Evolutionary conservation across 2,329 filamentous ascomycete genomes (phyloP), one percentile per base, ranked within the genome.

Genomic region (Penicillium sp.): DNA sequence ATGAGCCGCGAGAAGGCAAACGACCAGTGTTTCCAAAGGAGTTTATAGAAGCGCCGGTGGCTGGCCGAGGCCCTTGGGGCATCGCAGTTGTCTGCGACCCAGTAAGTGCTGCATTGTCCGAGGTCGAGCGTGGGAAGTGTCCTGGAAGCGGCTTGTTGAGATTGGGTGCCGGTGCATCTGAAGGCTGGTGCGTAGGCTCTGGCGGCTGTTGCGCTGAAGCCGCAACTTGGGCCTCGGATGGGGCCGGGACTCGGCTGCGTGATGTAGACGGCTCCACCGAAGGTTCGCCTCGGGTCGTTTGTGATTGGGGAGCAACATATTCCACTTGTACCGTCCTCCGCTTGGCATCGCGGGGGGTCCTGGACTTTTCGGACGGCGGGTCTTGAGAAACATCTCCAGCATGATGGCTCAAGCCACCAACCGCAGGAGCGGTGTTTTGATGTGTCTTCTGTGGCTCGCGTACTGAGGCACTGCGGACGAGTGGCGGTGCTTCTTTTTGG

Each of bases 251-350:
- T 37, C 56, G 54, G 32, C 48, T 46, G 35, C 53, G 61, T 14
- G 61, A 50, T 46, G 59, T 61, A 35, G 69, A 65, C 26, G 61
- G 16, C 10, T 51, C 56, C 18, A 37, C 18, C 10, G 54, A 55
- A 14, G 53, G 55, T 60, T 84, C 84, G 31, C 89, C 91, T 61
- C 93, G 85, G 60, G 88, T 83, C 0, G 93, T 97, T 69, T 93
- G 87, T 6, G 91, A 95, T 26, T 88, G 87, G 24, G 94, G 94
- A 20, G 92, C 89, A 55, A 97, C 94, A 74, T 99, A 99, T 78
- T 99, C 94, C 59, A 99, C 90, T 76, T 99, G 94, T 0, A 99
- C 91, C 0, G 94, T 99, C 66, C 92, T 86, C 55, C 94, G 87
- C 76, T 97, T 97, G 67, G 89, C 89, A 71, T 97, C 92, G 64